phyloP scores from a whole-genome alignment of 108 stramenopile species.

The Conticribra weissflogii region DNA sequence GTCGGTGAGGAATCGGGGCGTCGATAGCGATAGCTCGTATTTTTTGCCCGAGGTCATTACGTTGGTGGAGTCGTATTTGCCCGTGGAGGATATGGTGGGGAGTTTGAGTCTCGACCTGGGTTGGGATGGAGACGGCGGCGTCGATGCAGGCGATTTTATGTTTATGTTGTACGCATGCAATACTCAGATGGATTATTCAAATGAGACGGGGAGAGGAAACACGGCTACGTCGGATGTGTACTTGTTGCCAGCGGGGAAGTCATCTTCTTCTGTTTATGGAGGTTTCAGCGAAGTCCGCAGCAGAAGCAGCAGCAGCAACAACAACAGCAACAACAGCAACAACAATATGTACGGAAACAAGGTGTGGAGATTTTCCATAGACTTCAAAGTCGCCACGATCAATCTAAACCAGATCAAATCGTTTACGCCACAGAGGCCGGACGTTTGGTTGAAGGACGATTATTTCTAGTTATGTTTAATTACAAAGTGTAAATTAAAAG shows the following conservation, averaged over 20 bases:
- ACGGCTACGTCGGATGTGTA: conserved; percentile 46
- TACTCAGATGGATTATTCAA: conserved; percentile 30
- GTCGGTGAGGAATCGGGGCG: conserved; percentile 22
- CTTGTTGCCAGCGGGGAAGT: conserved; percentile 19
- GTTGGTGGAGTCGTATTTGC: conserved; percentile 33
- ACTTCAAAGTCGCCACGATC: conserved; percentile 40
- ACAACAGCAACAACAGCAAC: no score
- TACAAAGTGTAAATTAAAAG: no score
- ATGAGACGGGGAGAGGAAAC: neutral
- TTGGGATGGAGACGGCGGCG: conserved; percentile 29
- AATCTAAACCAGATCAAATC: conserved; percentile 36
- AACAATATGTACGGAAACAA: no score
- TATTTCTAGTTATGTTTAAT: conserved; percentile 9
- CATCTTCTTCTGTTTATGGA: no score
- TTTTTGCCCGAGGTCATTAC: conserved; percentile 35
- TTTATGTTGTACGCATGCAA: conserved; percentile 34
- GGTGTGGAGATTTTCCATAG: conserved; percentile 42
- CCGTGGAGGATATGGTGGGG: conserved; percentile 24
- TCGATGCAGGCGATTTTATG: conserved; percentile 10
- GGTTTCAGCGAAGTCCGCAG: no score
- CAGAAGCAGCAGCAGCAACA: no score
- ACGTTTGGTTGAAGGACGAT: conserved; percentile 50
- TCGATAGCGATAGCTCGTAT: conserved; percentile 19
- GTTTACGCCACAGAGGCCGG: conserved; percentile 31
- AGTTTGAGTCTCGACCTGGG: conserved; percentile 1